Base-by-base conservation (phyloP, 148 eudicot genomes). In the Cornus controversa region DNA sequence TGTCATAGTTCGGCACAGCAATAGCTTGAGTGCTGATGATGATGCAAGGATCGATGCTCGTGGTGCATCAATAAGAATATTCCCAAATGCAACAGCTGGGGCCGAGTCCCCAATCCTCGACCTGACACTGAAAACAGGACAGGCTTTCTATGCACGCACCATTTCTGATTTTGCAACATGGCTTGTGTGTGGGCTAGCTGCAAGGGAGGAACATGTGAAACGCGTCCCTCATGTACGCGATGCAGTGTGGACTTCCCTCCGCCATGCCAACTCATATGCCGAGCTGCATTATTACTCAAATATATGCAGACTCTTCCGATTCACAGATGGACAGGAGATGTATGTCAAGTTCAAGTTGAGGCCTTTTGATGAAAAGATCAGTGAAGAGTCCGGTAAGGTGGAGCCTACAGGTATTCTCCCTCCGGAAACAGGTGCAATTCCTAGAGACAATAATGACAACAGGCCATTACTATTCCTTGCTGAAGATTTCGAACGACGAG, bases 351-450 rank as follows among this genome's bases (percentile, higher is more conserved):
- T 88, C 77, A 88, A 88, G 77, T 40, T 88, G 18, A 24, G 90
- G 29, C 90, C 90, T 6, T 70, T 54, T 63, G 85, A 88, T 80
- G 73, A 79, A 72, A 78, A 25, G 1, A 81, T 88, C 23, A 22
- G 70, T 64, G 86, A 85, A 70, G 88, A 88, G 45, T 74, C 80
- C 13, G 88, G 90, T 5, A 83, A 81, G 69, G 86, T 88, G 68
- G 85, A 83, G 79, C 88, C 86, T 0, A 81, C 23, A 1, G 80
- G 90, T 16, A 78, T 88, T 67, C 86, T 88, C 64, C 90, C 90
- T 3, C 90, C 90, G 0, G 90, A 88, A 77, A 88, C 90, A 27
- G 90, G 90, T 18, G 86, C 90, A 68, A 88, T 88, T 47, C 85
- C 90, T 6, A 75, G 90, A 34, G 82, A 82, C 27, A 68, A 23